Evolutionary conservation across 345 rosid species (phyloP).

Genomic region (Mercurialis annua): DNA sequence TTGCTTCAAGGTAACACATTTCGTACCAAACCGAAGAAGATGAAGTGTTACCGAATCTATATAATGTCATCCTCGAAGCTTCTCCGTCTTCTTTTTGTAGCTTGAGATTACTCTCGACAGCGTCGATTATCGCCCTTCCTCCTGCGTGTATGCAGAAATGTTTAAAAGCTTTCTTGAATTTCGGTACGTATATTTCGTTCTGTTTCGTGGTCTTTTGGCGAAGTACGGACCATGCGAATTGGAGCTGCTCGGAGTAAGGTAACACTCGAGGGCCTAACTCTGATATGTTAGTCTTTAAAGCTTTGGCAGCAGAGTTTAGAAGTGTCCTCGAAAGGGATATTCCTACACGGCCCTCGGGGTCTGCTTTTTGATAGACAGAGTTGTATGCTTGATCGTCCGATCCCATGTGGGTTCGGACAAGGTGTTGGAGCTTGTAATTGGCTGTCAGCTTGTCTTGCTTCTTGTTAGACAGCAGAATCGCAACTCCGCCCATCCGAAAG

Average conservation of each 20-base stretch:
- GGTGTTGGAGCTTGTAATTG: conserved; percentile 53
- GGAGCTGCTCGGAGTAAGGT: conserved; percentile 54
- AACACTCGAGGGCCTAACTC: conserved; percentile 49
- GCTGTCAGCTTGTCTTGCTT: conserved; percentile 38
- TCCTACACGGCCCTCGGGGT: conserved; percentile 44
- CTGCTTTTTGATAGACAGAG: conserved; percentile 45
- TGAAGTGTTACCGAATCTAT: conserved; percentile 63
- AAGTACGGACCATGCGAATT: conserved; percentile 32
- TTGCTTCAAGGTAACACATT: conserved; percentile 56
- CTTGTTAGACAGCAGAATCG: conserved; percentile 51
- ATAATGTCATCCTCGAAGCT: conserved; percentile 58
- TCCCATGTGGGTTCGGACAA: conserved; percentile 57
- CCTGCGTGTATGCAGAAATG: conserved; percentile 70
- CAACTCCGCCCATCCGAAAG: conserved; percentile 64
- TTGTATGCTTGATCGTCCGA: conserved; percentile 40
- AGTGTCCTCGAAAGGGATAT: conserved; percentile 53
- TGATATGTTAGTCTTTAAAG: conserved; percentile 44
- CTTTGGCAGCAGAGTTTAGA: conserved; percentile 42
- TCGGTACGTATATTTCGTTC: conserved; percentile 35
- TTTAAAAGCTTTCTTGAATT: conserved; percentile 55
- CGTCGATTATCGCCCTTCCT: conserved; percentile 53
- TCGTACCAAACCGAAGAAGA: conserved; percentile 75
- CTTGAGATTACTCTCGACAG: conserved; percentile 49
- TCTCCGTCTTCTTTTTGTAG: conserved; percentile 54
- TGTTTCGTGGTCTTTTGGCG: conserved; percentile 22